Conservation (phyloP, 345 rosid species). For the Salix suchowensis region DNA sequence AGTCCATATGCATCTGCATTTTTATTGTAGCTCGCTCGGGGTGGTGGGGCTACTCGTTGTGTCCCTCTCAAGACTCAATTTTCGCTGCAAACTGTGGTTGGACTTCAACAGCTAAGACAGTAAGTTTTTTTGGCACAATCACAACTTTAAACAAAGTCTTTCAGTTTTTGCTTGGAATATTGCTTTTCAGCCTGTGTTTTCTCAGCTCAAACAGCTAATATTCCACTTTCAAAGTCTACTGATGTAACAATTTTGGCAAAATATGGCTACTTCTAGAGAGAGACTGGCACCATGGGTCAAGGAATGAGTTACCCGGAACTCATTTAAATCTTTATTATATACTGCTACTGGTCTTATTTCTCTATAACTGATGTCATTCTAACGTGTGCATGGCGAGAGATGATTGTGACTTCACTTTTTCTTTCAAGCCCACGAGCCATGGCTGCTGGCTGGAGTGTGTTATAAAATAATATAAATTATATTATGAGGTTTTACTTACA, state of each 20-base stretch:
- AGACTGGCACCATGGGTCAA: not conserved
- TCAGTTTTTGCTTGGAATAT: not conserved
- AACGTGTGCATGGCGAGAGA: constrained; percentile 9
- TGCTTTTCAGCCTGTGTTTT: not conserved
- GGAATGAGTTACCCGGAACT: not conserved
- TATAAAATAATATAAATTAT: no score
- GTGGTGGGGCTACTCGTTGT: no score
- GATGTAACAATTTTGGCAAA: not conserved
- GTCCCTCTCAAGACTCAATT: no score
- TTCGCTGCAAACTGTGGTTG: no score
- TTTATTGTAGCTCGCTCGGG: no score
- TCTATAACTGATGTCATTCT: constrained; percentile 1
- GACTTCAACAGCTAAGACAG: no score
- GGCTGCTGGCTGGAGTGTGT: no score
- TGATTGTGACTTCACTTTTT: not conserved
- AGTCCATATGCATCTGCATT: no score
- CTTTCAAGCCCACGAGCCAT: not conserved
- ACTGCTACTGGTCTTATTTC: not conserved
- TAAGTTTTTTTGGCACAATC: no score
- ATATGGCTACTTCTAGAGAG: not conserved
- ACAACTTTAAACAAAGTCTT: not conserved
- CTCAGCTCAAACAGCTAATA: not conserved
- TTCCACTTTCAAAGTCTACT: not conserved
- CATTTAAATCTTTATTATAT: not conserved
- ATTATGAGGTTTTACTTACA: no score